phyloP scores from a whole-genome alignment of 192 early-diverging fungal genomes.

The Coemansia sp. region DNA sequence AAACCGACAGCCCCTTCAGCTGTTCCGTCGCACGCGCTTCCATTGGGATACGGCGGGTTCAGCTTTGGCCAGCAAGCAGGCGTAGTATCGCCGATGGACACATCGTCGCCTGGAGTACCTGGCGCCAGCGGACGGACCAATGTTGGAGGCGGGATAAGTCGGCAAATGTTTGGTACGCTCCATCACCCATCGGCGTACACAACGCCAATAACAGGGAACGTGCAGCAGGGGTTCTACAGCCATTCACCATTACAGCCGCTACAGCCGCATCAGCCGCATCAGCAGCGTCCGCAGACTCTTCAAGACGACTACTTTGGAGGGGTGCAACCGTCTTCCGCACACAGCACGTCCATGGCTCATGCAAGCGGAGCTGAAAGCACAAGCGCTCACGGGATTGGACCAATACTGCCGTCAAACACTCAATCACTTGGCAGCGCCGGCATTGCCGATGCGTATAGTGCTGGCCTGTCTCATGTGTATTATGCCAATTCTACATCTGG shows the following conservation, averaged over 20 bases:
- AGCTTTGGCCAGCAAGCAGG: neutral
- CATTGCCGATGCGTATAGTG: slow-evolving; percentile 2
- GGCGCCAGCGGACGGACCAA: neutral
- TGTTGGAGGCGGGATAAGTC: neutral
- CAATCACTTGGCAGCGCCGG: neutral
- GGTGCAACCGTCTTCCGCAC: neutral
- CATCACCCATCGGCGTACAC: neutral
- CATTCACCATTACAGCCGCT: neutral
- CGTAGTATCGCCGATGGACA: neutral
- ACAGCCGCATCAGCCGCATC: neutral
- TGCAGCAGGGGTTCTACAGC: neutral
- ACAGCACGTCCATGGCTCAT: neutral
- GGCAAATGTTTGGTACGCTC: neutral
- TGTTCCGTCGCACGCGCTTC: neutral
- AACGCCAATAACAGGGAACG: neutral
- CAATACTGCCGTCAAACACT: slow-evolving; percentile 13
- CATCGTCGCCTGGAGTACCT: neutral
- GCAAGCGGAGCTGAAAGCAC: slow-evolving; percentile 4
- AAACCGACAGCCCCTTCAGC: neutral
- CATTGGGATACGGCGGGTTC: neutral
- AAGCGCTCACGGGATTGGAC: neutral
- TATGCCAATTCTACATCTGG: neutral
- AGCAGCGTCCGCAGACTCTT: neutral
- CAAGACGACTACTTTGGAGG: slow-evolving; percentile 10
- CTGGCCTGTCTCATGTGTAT: neutral